Evolutionary conservation across 2,329 filamentous ascomycete genomes (phyloP).

Genomic region (Trichoderma koningii): DNA sequence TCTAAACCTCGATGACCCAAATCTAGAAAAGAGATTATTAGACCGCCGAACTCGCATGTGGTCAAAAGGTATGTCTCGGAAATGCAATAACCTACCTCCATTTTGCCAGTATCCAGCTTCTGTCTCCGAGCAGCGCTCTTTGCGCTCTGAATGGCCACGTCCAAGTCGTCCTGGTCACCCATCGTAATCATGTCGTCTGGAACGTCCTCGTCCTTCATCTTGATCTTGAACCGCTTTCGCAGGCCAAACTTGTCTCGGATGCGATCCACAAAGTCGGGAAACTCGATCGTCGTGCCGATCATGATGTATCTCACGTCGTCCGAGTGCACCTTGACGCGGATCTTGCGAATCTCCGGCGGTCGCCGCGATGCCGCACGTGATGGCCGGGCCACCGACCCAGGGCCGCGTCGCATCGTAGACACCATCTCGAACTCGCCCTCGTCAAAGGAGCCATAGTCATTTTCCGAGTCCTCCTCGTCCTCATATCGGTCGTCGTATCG

Average conservation of each 20-base stretch:
- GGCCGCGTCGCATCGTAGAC: slow-evolving; percentile 52
- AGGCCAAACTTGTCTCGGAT: slow-evolving; percentile 88
- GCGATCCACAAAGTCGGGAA: slow-evolving; percentile 73
- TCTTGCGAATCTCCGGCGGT: slow-evolving; percentile 67
- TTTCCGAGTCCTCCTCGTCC: slow-evolving; percentile 75
- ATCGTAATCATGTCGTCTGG: slow-evolving; percentile 92
- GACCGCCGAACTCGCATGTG: slow-evolving; percentile 8
- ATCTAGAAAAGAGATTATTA: slow-evolving; percentile 44
- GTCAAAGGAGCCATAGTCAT: slow-evolving; percentile 70
- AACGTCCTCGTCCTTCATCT: slow-evolving; percentile 78
- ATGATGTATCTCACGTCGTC: slow-evolving; percentile 93
- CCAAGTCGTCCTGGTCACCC: slow-evolving; percentile 93
- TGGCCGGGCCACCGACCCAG: slow-evolving; percentile 51
- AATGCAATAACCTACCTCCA: too few relatives aligned
- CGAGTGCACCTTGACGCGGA: slow-evolving; percentile 89
- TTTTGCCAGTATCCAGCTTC: slow-evolving; percentile 80
- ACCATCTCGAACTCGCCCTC: slow-evolving; percentile 82
- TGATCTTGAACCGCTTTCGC: slow-evolving; percentile 79
- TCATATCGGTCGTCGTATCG: too few relatives aligned
- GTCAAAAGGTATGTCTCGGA: too few relatives aligned
- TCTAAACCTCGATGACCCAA: slow-evolving; percentile 50
- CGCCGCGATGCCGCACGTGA: slow-evolving; percentile 59
- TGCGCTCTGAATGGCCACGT: slow-evolving; percentile 76
- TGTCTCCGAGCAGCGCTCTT: slow-evolving; percentile 71
- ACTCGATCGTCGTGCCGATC: slow-evolving; percentile 71